Base-by-base conservation (phyloP, 140 eudicot species). In the Senecio squalidus region DNA sequence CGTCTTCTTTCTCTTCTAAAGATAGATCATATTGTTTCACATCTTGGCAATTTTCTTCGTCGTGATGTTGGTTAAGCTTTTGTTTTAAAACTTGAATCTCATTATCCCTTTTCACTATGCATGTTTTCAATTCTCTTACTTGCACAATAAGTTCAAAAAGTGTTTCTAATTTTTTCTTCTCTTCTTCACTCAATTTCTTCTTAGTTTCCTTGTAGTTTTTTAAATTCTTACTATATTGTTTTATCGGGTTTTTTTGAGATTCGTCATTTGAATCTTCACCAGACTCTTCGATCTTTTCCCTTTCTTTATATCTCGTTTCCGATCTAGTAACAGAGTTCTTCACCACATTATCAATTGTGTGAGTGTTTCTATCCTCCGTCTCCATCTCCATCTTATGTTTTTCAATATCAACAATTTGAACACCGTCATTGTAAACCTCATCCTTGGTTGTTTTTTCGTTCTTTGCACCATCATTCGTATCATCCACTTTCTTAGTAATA, bases 171-270 rank as follows among this genome's bases (percentile, higher is more conserved):
- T 74, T 75, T 60, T 73, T 73, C 68, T 72, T 87, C 76, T 92
- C 92, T 41, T 60, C 44, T 2, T 80, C 88, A 58, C 74, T 70
- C 18, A 83, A 76, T 56, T 75, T 87, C 73, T 51, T 82, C 76
- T 81, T 92, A 20, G 72, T 73, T 13, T 87, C 96, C 55, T 92
- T 92, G 66, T 84, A 92, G 43, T 81, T 82, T 66, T 80, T 74
- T 17, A 87, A 77, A 10, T 83, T 79, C 5, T 75, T 68, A 0
- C 84, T 87, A 31, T 87, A 92, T 50, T 84, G 86, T 54, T 52
- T 78, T 21, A 92, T 18, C 2, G 86, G 78, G 54, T 83, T 81
- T 73, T 55, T 81, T 49, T 55, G 51, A 24, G 51, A 45, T 71
- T 62, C 65, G 5, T 62, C 52, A 1, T 61, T n/a, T 1, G 30